Conservation (phyloP, 768 basidiomycete species). For the Sporobolomyces phaffii region DNA sequence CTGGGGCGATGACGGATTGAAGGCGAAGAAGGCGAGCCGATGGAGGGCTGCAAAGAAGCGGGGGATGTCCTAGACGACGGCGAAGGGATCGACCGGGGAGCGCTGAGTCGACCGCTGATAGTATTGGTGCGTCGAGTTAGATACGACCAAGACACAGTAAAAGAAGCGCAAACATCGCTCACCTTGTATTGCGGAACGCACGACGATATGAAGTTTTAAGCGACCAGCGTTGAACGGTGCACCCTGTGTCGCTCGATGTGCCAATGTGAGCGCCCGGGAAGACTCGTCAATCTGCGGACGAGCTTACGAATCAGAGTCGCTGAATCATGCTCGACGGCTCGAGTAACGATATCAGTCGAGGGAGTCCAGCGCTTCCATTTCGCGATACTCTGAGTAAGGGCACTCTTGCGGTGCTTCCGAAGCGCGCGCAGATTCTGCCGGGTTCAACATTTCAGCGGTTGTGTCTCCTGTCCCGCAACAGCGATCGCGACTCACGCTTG, state of each 20-base stretch:
- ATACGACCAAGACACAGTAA: not conserved
- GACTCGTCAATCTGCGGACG: too few relatives aligned
- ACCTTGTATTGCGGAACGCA: slow-evolving; percentile 7
- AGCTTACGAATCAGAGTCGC: not conserved
- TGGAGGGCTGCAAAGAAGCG: not conserved
- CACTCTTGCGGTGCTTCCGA: not conserved
- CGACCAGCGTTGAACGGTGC: not conserved
- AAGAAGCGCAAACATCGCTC: not conserved
- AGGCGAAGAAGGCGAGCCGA: not conserved
- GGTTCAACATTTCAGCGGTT: not conserved
- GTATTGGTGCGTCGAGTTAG: too few relatives aligned
- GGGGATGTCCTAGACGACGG: not conserved
- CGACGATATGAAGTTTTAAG: slow-evolving; percentile 1
- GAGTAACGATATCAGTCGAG: not conserved
- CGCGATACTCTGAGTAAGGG: not conserved
- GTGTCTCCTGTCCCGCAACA: not conserved
- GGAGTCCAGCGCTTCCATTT: slow-evolving; percentile 22
- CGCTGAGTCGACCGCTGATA: not conserved
- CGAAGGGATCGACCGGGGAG: not conserved
- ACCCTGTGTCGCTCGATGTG: too few relatives aligned
- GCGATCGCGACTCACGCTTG: slow-evolving; percentile 5
- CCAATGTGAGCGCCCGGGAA: too few relatives aligned
- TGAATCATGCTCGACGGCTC: not conserved
- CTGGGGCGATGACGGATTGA: too few relatives aligned
- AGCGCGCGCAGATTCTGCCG: slow-evolving; percentile 8